These are phyloP conservation scores for Tricholoma saponaceum DNA, from an alignment of 768 basidiomycete species.

Conservation along the genomic window DNA sequence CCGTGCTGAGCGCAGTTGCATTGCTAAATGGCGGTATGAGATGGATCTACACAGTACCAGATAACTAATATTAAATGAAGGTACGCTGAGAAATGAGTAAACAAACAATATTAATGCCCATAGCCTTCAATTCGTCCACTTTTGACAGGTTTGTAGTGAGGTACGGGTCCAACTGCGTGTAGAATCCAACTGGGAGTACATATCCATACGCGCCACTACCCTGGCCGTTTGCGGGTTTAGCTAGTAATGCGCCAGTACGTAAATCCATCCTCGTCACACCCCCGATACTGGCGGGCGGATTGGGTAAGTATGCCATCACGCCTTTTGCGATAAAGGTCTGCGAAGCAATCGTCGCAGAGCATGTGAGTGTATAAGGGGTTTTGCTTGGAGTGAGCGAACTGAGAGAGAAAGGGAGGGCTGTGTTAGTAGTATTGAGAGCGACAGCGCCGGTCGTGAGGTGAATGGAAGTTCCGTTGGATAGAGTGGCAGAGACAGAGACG, in stretches of 20 bases:
- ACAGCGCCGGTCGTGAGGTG: conserved; percentile 42
- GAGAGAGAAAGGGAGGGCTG: conserved; percentile 46
- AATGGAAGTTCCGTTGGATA: conserved; percentile 42
- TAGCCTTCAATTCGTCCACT: conserved; percentile 49
- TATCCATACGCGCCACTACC: conserved; percentile 43
- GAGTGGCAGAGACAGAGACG: conserved; percentile 7
- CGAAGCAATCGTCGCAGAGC: conserved; percentile 32
- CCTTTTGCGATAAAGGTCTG: conserved; percentile 44
- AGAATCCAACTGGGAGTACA: conserved; percentile 74
- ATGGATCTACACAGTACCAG: conserved; percentile 45
- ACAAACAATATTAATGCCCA: conserved; percentile 39
- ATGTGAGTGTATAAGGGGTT: conserved; percentile 32
- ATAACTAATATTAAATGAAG: background rate
- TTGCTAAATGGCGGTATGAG: conserved; percentile 66
- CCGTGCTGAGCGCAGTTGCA: conserved; percentile 48
- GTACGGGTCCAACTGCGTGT: conserved; percentile 55
- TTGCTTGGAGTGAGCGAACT: conserved; percentile 38
- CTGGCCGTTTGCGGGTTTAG: conserved; percentile 45
- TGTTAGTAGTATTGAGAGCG: conserved; percentile 48
- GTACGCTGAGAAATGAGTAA: background rate
- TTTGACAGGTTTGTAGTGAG: conserved; percentile 50
- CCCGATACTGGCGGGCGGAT: conserved; percentile 40
- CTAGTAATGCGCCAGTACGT: conserved; percentile 53
- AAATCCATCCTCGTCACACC: conserved; percentile 64
- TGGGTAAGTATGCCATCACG: conserved; percentile 45